A percentile compares a stretch with the other conserved stretches of the same genome.
These are phyloP conservation scores for Rhodotorula sp. DNA, from an alignment of 1,284 basidiomycete genomes.

Conservation along the genomic window DNA sequence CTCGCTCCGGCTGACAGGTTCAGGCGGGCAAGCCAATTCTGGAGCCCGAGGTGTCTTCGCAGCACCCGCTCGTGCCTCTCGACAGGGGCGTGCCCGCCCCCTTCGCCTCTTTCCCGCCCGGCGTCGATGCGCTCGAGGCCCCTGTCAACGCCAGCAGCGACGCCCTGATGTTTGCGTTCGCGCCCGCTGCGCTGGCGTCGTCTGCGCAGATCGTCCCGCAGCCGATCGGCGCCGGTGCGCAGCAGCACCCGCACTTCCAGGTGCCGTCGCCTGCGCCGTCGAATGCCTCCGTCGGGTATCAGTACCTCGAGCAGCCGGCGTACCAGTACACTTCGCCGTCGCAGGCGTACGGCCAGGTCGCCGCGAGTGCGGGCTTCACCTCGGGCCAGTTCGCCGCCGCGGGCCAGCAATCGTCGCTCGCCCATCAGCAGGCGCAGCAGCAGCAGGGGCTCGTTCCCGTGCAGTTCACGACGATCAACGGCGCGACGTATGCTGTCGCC, in stretches of 20 bases:
- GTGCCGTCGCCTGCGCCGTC: conserved; percentile 9
- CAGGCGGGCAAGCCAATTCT: neutral
- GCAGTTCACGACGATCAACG: conserved; percentile 18
- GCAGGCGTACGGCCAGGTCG: neutral
- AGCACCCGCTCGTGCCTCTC: neutral
- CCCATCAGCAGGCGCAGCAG: neutral
- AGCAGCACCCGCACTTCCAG: neutral
- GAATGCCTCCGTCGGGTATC: neutral
- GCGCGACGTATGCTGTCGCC: conserved; percentile 17
- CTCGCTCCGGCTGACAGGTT: neutral
- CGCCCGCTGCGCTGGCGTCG: neutral
- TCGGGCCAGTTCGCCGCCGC: neutral
- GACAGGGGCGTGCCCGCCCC: neutral
- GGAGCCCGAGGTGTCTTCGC: neutral
- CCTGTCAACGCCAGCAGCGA: neutral
- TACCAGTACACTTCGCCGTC: neutral
- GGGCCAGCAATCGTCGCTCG: neutral
- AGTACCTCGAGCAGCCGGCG: neutral
- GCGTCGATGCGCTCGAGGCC: neutral
- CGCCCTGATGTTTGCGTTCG: neutral
- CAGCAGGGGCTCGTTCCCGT: neutral
- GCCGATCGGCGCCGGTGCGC: neutral
- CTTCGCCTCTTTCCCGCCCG: neutral
- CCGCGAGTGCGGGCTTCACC: neutral
- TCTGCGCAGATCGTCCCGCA: neutral